Percentiles rank a stretch among this genome's conserved stretches.
Evolutionary conservation across 179 eudicot genomes (phyloP).

Genomic region (Dionaea muscipula): DNA sequence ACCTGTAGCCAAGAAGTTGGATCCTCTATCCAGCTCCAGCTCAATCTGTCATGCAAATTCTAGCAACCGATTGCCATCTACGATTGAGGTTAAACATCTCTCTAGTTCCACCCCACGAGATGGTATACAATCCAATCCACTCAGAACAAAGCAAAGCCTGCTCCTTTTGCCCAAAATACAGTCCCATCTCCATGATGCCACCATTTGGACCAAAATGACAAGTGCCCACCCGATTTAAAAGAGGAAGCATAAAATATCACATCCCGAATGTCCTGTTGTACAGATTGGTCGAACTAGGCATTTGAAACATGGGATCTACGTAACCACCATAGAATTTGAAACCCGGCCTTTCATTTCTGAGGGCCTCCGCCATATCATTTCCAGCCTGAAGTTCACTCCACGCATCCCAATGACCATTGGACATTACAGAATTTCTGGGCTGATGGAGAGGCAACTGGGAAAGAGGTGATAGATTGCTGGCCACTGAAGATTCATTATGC

Average conservation of each 20-base stretch:
- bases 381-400: slow-evolving; percentile 56
- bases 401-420: slow-evolving; percentile 68
- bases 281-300: slow-evolving; percentile 58
- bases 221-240: slow-evolving; percentile 17
- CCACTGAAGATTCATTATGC: slow-evolving; percentile 43
- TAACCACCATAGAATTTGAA: slow-evolving; percentile 38
- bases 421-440: slow-evolving; percentile 31
- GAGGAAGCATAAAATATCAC: slow-evolving; percentile 26
- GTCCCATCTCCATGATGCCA: slow-evolving; percentile 11
- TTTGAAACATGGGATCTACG: slow-evolving; percentile 55
- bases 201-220: slow-evolving; percentile 15
- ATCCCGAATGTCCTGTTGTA: slow-evolving; percentile 67
- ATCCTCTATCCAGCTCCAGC: slow-evolving; percentile 14
- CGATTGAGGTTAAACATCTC: slow-evolving; percentile 8
- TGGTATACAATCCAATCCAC: slow-evolving; percentile 11
- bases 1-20: slow-evolving; percentile 16
- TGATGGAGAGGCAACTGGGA: slow-evolving; percentile 43
- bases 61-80: slow-evolving; percentile 17
- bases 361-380: slow-evolving; percentile 55
- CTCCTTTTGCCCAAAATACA: slow-evolving; percentile 15
- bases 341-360: slow-evolving; percentile 54
- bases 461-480: slow-evolving; percentile 35
- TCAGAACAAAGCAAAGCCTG: slow-evolving; percentile 13
- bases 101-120: background rate
- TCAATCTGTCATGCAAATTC: background rate